These are phyloP conservation scores for Populus nigra DNA, from an alignment of 345 rosid genomes.

Conservation along the genomic window DNA sequence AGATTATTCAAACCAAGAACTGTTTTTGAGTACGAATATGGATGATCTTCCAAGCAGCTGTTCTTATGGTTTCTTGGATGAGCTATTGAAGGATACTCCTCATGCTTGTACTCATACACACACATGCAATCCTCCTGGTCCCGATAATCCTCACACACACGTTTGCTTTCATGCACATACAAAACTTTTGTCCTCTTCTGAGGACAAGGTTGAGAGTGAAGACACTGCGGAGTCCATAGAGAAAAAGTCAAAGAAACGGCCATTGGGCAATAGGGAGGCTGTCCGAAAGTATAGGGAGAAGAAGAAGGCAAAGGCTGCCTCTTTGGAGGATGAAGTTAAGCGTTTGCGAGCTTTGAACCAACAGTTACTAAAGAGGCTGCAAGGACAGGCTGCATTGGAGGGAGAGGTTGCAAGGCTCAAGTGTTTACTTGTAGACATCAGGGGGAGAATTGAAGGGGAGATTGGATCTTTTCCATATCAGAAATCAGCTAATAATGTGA, in stretches of 20 bases:
- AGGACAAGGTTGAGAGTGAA: slow-evolving; percentile 64
- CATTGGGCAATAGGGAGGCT: slow-evolving; percentile 80
- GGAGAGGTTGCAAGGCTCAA: slow-evolving; percentile 87
- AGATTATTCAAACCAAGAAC: slow-evolving; percentile 76
- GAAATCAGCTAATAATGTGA: slow-evolving; percentile 46
- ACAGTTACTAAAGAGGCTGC: slow-evolving; percentile 82
- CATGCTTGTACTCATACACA: slow-evolving; percentile 93
- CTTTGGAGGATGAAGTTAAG: slow-evolving; percentile 81
- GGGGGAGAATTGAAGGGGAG: slow-evolving; percentile 97
- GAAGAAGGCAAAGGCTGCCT: slow-evolving; percentile 94
- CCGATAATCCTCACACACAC: slow-evolving; percentile 81
- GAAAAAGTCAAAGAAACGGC: slow-evolving; percentile 65
- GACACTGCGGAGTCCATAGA: slow-evolving; percentile 75
- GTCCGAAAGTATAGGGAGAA: slow-evolving; percentile 96
- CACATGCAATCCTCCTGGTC: slow-evolving; percentile 92
- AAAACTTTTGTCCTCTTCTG: slow-evolving; percentile 56
- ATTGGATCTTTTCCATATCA: slow-evolving; percentile 95
- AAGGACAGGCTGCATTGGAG: slow-evolving; percentile 83
- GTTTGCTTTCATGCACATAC: slow-evolving; percentile 94
- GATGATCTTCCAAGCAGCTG: slow-evolving; percentile 61
- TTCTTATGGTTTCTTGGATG: slow-evolving; percentile 70
- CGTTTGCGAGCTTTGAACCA: slow-evolving; percentile 73
- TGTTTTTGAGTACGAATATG: slow-evolving; percentile 51
- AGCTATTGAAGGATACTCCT: slow-evolving; percentile 49
- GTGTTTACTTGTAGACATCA: slow-evolving; percentile 92